phyloP scores from a whole-genome alignment of 768 basidiomycete genomes.

The Zangia roseola region DNA sequence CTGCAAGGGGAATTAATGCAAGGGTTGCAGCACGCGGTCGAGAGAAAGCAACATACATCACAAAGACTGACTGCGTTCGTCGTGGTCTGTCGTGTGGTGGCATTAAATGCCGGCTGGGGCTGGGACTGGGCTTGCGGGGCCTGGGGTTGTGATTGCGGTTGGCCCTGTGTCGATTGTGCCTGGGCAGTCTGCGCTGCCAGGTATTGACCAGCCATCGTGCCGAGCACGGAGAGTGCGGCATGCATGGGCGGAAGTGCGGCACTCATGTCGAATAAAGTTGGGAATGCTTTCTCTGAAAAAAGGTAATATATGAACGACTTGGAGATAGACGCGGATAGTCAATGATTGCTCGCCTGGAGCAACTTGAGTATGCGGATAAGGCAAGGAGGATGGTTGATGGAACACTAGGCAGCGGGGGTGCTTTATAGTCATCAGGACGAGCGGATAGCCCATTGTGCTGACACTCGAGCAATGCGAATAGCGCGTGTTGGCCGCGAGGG shows the following conservation, averaged over 20 bases:
- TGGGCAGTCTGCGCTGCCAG: constrained; percentile 31
- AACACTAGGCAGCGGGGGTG: constrained; percentile 5
- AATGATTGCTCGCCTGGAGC: constrained; percentile 32
- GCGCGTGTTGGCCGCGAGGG: constrained; percentile 34
- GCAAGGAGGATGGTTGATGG: constrained; percentile 42
- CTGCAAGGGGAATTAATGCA: constrained; percentile 30
- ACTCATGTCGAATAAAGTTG: constrained; percentile 23
- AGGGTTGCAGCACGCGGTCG: background rate
- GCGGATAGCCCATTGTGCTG: constrained; percentile 10
- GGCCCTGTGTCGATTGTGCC: constrained; percentile 26
- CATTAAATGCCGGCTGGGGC: constrained; percentile 19
- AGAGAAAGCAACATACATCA: constrained; percentile 40
- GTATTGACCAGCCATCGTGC: constrained; percentile 37
- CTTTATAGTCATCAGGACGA: constrained; percentile 26
- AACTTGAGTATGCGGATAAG: constrained; percentile 33
- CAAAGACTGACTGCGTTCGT: constrained; percentile 40
- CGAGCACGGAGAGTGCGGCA: constrained; percentile 35
- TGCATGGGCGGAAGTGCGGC: constrained; percentile 35
- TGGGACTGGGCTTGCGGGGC: background rate
- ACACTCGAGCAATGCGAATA: constrained; percentile 24
- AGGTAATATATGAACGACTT: constrained; percentile 2
- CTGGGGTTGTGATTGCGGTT: constrained; percentile 6
- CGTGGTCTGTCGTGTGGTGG: constrained; percentile 19
- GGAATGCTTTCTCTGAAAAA: constrained; percentile 8
- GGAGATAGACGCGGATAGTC: constrained; percentile 4